Conservation (phyloP, 768 basidiomycete species). For the Pilatotrama ljubarskyi region DNA sequence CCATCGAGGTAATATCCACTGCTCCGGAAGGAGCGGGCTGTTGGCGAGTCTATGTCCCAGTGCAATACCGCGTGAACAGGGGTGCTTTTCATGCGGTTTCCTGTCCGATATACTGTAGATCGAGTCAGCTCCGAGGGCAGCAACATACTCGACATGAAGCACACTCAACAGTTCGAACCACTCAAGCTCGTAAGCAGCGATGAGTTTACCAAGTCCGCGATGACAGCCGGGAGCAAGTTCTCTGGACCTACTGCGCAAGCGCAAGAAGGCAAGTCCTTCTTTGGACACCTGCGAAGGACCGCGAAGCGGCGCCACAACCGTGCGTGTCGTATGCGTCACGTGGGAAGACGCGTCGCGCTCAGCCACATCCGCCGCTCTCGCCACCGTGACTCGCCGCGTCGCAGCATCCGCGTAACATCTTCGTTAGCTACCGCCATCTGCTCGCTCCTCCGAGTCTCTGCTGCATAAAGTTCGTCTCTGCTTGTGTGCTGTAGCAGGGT, state of each 20-base stretch:
- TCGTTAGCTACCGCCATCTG: not conserved
- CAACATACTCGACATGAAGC: too few relatives aligned
- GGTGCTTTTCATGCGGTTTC: too few relatives aligned
- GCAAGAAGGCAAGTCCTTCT: not conserved
- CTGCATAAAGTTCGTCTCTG: not conserved
- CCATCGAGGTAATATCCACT: not conserved
- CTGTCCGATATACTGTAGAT: too few relatives aligned
- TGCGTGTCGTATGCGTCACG: slow-evolving; percentile 6
- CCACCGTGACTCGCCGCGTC: not conserved
- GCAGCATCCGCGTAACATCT: not conserved
- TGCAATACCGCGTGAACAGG: too few relatives aligned
- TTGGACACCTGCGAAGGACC: not conserved
- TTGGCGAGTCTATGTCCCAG: too few relatives aligned
- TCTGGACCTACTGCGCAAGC: not conserved
- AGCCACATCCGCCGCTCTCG: slow-evolving; percentile 1
- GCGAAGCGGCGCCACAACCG: not conserved
- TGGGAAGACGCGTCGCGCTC: slow-evolving; percentile 19
- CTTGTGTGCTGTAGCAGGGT: too few relatives aligned
- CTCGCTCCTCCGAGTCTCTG: not conserved
- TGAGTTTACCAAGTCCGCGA: not conserved
- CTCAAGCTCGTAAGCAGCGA: not conserved
- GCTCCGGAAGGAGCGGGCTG: too few relatives aligned
- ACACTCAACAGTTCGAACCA: too few relatives aligned
- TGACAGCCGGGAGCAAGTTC: not conserved
- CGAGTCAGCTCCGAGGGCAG: too few relatives aligned